Evolutionary conservation across 331 rosid species (phyloP).

Genomic region (Saraca asoca): DNA sequence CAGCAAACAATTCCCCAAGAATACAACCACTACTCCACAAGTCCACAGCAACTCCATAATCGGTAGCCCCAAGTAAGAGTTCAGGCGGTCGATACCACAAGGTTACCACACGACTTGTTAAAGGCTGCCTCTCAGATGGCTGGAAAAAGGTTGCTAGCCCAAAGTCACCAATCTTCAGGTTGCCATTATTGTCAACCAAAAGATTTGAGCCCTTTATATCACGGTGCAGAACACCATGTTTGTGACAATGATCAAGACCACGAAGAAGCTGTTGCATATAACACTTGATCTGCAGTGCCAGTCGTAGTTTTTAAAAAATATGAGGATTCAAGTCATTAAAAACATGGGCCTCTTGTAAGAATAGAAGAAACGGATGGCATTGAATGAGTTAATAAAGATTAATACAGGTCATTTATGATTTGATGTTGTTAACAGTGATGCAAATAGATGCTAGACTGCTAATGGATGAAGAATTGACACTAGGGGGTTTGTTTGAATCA

Average conservation of each 20-base stretch:
- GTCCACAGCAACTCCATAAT: conserved; percentile 79
- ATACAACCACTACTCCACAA: conserved; percentile 95
- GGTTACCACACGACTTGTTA: conserved; percentile 90
- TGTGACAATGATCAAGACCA: conserved; percentile 87
- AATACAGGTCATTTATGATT: too few species aligned
- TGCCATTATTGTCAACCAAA: conserved; percentile 65
- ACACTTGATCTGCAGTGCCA: conserved; percentile 66
- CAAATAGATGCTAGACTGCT: too few species aligned
- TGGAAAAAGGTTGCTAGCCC: conserved; percentile 72
- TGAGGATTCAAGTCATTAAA: not conserved
- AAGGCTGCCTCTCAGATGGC: conserved; percentile 57
- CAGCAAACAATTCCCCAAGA: conserved; percentile 77
- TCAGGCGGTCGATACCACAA: conserved; percentile 95
- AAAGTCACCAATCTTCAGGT: conserved; percentile 81
- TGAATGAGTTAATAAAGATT: too few species aligned
- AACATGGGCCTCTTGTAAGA: conserved; percentile 8
- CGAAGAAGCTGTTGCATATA: conserved; percentile 78
- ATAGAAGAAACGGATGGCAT: conserved; percentile 10
- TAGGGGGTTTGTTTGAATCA: too few species aligned
- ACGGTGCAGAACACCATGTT: conserved; percentile 81
- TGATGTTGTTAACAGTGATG: too few species aligned
- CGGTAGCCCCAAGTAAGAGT: conserved; percentile 79
- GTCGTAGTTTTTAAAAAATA: too few species aligned
- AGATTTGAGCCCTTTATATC: conserved; percentile 93
- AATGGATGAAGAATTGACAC: too few species aligned